phyloP scores from a whole-genome alignment of 2,329 filamentous ascomycete species.

The Ophiostoma sp. region DNA sequence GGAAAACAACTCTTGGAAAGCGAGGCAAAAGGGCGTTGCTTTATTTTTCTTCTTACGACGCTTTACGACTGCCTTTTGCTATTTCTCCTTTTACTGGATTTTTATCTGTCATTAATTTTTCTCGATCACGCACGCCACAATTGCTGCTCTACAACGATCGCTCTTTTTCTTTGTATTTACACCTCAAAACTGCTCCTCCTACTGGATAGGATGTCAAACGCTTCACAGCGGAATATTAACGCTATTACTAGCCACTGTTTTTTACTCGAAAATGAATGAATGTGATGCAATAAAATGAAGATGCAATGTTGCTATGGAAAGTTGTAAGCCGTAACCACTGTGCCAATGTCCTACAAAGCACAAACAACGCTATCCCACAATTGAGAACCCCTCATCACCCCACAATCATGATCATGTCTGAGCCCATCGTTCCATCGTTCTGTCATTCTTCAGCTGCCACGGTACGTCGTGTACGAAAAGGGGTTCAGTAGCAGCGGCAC shows the following conservation, averaged over 20 bases:
- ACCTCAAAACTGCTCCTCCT: neutral
- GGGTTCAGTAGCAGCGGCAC: slow-evolving; percentile 76
- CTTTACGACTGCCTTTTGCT: neutral
- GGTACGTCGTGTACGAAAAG: slow-evolving; percentile 79
- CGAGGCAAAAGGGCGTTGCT: neutral
- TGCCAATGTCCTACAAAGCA: neutral
- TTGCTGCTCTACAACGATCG: neutral
- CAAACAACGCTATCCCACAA: neutral
- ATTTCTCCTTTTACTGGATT: neutral
- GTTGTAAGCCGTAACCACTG: neutral
- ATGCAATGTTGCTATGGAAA: slow-evolving; percentile 1
- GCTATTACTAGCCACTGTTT: neutral
- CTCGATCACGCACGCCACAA: neutral
- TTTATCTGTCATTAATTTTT: slow-evolving; percentile 17
- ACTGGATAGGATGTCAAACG: slow-evolving; percentile 19
- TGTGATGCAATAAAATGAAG: neutral
- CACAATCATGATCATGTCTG: neutral
- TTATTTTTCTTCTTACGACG: neutral
- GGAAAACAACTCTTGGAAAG: neutral
- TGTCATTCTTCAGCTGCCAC: slow-evolving; percentile 60
- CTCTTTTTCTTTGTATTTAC: slow-evolving; percentile 13
- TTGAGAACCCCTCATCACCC: neutral
- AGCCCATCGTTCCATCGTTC: neutral
- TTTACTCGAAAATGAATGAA: too few species aligned
- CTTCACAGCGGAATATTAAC: neutral